These are phyloP conservation scores for Nicotiana noctiflora DNA, from an alignment of 257 asterid species.

Conservation along the genomic window DNA sequence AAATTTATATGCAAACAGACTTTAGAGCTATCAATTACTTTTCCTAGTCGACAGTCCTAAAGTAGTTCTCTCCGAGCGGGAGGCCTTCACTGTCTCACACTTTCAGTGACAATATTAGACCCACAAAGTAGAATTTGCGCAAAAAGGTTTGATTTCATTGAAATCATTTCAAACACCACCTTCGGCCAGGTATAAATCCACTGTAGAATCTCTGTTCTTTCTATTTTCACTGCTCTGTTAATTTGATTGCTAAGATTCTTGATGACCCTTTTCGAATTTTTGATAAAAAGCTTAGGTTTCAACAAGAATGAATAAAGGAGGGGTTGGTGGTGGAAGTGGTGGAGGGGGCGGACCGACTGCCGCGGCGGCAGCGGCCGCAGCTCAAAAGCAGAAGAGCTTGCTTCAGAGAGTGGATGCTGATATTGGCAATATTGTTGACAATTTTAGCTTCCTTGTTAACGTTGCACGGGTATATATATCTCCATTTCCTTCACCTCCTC, in stretches of 20 bases:
- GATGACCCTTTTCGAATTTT: too few relatives aligned
- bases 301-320: slow-evolving; percentile 62
- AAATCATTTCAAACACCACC: background rate
- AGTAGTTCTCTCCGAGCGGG: too few relatives aligned
- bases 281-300: too few relatives aligned
- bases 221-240: background rate
- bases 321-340: slow-evolving; percentile 23
- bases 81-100: too few relatives aligned
- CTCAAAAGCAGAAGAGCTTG: slow-evolving; percentile 74
- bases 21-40: too few relatives aligned
- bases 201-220: background rate
- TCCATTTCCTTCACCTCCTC: background rate
- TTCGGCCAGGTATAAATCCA: background rate
- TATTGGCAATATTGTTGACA: slow-evolving; percentile 73
- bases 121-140: background rate
- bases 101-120: too few relatives aligned
- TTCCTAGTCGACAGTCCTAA: too few relatives aligned
- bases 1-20: too few relatives aligned
- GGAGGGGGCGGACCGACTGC: slow-evolving; percentile 61
- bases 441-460: slow-evolving; percentile 66
- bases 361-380: slow-evolving; percentile 73
- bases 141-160: background rate
- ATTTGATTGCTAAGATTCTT: background rate
- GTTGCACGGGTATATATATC: slow-evolving; percentile 54
- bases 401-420: slow-evolving; percentile 80